Evolutionary conservation across 2,329 filamentous ascomycete species (phyloP), one percentile per base, ranked within the genome.

Genomic region (Alternaria sp.): DNA sequence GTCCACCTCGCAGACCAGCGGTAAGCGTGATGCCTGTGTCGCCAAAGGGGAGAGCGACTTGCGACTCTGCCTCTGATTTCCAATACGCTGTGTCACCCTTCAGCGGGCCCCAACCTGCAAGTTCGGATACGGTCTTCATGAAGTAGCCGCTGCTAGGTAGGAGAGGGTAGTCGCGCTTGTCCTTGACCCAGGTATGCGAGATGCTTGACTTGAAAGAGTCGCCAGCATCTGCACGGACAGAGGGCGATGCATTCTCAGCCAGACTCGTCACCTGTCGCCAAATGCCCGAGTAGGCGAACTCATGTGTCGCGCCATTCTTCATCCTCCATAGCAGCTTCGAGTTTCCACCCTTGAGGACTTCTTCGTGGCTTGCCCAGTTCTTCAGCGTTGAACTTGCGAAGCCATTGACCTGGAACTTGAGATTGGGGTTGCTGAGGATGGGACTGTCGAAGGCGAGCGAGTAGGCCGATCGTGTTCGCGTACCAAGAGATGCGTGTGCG

Each of bases 201-300:
- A 98, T 78, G 66, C 91, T 91, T 74, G 89, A 96, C 80, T 97
- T 98, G 77, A 96, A 88, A 42, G 88, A 91, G 79, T 99, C 93
- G 6, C 94, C 95, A 0, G 94, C 93, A 72, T 98, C 93, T 37
- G 84, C 85, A 50, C 93, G 88, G 24, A 98, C 86, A 0, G 90
- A 91, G 2, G 92, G 89, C 23, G 92, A 95, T 0, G 95, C 94
- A 57, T 85, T 86, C 51, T 86, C 84, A 2, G 87, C 84, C 8
- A 99, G 84, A 4, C 89, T 87, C 0, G 95, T 98, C 44, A 98
- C 79, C 76, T 97, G 93, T 65, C 95, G 86, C 95, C 94, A 98
- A 48, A 90, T 83, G 24, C 88, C 88, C 11, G 88, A 89, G 79
- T 97, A 96, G 46, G 88, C 88, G 33, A 97, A 70, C 62, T 94